Base-by-base conservation (phyloP, 306 rosid genomes). In the Myrica gale region DNA sequence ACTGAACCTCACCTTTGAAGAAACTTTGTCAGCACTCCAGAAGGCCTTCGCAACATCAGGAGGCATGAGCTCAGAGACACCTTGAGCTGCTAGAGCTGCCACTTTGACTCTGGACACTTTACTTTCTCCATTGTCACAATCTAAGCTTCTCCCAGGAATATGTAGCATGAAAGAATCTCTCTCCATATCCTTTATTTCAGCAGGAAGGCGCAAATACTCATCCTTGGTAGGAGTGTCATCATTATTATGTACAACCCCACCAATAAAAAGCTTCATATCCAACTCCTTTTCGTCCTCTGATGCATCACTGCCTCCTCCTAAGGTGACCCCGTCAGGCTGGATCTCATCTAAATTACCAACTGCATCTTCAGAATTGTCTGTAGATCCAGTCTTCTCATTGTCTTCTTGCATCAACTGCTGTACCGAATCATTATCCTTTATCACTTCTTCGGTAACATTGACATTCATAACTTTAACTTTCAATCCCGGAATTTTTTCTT, bases 401-500 rank as follows among this genome's bases (percentile, higher is more conserved):
- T 83, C 91, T 58, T 92, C 97, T 75, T 89, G 96, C 90, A 86
- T 89, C 88, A 88, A 74, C 71, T 86, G 86, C 85, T 94, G 89
- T 58, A 88, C 79, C 17, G 97, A 78, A 74, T 90, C 90, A 60
- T 71, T 83, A 43, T 87, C 90, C 79, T 92, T 88, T 69, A 81
- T 67, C 60, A 77, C 89, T 83, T 88, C 96, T 80, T 88, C 90
- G 21, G 85, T 69, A 81, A 89, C 91, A 74, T 79, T 82, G 68
- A 88, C 83, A 74, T 92, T 89, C 96, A 85, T 90, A 75, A 92
- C 91, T 86, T 90, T 96, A 60, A 96, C 82, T 78, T 96, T 96
- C 83, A 92, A 78, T 74, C 99, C 98, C 11, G 99, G 99, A 86
- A 96, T 88, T 85, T 96, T 96, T 69, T 92, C 95, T 87, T 92